phyloP scores from a whole-genome alignment of 345 rosid genomes.

The Brassica nigra region DNA sequence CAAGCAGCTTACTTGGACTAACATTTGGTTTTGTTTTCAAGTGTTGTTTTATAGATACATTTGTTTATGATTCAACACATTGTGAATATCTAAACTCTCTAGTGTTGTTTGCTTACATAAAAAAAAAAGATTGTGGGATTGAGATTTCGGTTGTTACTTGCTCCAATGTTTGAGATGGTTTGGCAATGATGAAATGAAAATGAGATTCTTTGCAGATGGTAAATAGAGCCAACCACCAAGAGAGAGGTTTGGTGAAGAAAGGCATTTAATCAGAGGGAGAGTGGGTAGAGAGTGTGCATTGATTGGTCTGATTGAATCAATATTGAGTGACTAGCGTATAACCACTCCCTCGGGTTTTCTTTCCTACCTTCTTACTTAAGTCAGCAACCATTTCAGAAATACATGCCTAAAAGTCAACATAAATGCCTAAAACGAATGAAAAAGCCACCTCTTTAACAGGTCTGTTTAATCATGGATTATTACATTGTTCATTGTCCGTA shows the following conservation, averaged over 20 bases:
- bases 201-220: background rate
- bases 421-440: background rate
- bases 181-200: background rate
- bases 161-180: slow-evolving; percentile 4
- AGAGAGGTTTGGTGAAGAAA: slow-evolving; percentile 22
- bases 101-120: slow-evolving; percentile 18
- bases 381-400: background rate
- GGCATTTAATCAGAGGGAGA: slow-evolving; percentile 28
- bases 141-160: background rate
- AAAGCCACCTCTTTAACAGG: slow-evolving; percentile 16
- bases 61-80: slow-evolving; percentile 28
- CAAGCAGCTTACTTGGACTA: slow-evolving; percentile 39
- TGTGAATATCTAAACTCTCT: slow-evolving; percentile 36
- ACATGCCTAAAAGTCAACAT: too few species aligned
- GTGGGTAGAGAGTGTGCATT: slow-evolving; percentile 30
- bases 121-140: background rate
- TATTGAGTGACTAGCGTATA: background rate
- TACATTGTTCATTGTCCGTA: background rate
- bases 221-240: slow-evolving; percentile 23
- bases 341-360: background rate
- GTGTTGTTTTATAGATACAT: slow-evolving; percentile 39
- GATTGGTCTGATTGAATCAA: slow-evolving; percentile 21
- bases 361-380: background rate
- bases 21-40: background rate
- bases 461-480: slow-evolving; percentile 3